Percentiles rank a stretch among this genome's conserved stretches.
These are phyloP conservation scores for Salix koriyanagi DNA, from an alignment of 345 rosid genomes.

Conservation along the genomic window DNA sequence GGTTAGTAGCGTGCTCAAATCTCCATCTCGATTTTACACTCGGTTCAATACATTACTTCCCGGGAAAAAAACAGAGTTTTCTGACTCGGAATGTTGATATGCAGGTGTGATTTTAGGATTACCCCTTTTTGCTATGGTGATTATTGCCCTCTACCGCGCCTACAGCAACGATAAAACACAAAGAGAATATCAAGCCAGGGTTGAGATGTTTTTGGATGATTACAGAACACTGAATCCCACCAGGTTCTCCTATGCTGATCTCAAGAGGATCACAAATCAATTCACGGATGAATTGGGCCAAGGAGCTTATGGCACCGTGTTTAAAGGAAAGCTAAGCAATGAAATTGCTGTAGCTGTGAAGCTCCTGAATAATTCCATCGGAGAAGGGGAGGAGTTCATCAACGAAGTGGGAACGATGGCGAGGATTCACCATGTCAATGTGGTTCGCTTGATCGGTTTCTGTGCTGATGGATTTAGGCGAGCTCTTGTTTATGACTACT, in stretches of 20 bases:
- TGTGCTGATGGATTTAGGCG: no score
- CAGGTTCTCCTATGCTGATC: conserved; percentile 7
- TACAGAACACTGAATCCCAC: conserved; percentile 7
- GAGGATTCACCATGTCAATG: no score
- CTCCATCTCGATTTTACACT: background rate
- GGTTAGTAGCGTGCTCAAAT: background rate
- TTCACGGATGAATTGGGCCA: conserved; percentile 10
- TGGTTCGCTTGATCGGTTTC: no score
- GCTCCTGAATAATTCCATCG: background rate
- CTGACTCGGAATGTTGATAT: background rate
- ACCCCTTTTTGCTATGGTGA: background rate
- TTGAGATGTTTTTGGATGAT: background rate
- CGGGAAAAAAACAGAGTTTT: background rate
- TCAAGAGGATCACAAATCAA: conserved; percentile 8
- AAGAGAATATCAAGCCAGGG: no score
- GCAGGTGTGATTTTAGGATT: background rate
- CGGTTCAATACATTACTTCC: background rate
- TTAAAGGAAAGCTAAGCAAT: conserved; percentile 4
- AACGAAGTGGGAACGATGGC: no score
- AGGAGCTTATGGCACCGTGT: conserved; percentile 16
- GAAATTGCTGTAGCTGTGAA: conserved; percentile 10
- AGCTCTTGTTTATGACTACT: no score
- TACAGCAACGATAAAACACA: background rate
- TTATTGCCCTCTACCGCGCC: background rate
- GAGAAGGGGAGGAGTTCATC: no score